Conservation (phyloP, 2,329 filamentous ascomycete species). For the Rutstroemia sp. region DNA sequence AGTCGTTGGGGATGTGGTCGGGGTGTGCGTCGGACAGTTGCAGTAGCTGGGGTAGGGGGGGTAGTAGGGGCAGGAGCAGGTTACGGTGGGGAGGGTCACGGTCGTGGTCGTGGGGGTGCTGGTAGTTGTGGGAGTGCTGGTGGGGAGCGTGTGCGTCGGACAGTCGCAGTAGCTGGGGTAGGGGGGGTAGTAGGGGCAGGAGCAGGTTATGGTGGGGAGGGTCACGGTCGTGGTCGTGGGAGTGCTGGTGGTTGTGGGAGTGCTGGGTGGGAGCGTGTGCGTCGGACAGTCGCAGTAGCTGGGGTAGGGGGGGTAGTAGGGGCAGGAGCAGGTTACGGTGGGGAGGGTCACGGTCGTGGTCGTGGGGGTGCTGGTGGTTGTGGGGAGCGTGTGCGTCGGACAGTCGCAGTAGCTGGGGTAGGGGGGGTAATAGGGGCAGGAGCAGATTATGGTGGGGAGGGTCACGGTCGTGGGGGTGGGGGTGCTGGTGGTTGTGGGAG, state of each 20-base stretch:
- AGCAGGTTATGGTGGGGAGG: not conserved
- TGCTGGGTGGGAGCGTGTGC: not conserved
- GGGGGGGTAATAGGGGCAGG: not conserved
- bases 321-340: not conserved
- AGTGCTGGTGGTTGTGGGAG: too few species aligned
- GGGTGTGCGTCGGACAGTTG: not conserved
- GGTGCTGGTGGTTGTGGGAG: too few species aligned
- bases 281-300: not conserved
- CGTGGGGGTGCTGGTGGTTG: too few species aligned
- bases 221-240: not conserved
- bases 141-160: not conserved
- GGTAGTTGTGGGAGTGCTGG: not conserved
- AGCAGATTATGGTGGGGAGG: not conserved
- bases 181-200: not conserved
- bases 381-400: not conserved
- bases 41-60: not conserved
- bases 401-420: conserved; percentile 1
- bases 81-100: not conserved
- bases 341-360: not conserved
- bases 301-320: conserved; percentile 1
- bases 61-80: conserved; percentile 1
- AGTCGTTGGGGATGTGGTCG: not conserved
- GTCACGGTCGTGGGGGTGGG: not conserved
- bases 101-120: not conserved
- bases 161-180: conserved; percentile 1